Base-by-base conservation (phyloP, 2,329 filamentous ascomycete genomes). In the Nemania diffusa region DNA sequence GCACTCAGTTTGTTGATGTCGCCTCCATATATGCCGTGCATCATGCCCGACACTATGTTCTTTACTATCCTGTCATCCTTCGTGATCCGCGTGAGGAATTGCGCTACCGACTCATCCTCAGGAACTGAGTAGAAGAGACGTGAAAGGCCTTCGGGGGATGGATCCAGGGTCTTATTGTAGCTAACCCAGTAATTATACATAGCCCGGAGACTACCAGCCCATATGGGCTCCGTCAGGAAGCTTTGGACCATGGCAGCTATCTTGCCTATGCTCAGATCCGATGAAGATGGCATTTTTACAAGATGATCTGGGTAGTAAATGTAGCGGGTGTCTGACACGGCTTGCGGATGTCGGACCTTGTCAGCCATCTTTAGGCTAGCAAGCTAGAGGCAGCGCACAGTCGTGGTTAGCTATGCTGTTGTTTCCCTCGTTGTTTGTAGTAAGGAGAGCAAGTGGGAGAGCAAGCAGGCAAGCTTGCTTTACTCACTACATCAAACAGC, bases 21-120 rank as follows among this genome's bases (percentile, higher is more conserved):
- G 5, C 96, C 96, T 24, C 94, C 96, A 78, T 97, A 97, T 65
- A 98, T 93, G 48, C 96, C 96, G 79, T 98, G 96, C 60, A 93
- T 75, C 75, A 89, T 81, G 58, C 90, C 93, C 5, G 93, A 97
- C 6, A 89, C 80, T 20, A 97, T 61, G 73, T 97, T 94, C 72
- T 96, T 85, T 15, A 88, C 88, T 6, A 92, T 70, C 37, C 82
- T 78, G 24, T 84, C 81, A 50, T 84, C 83, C 4, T 79, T 79
- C 17, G 90, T 77, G 7, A 88, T 79, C 32, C 88, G 81, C 1
- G 81, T 79, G 7, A 93, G 77, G 75, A 91, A 95, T 0, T 86
- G 84, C 32, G 87, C 90, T n/a, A 96, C 81, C 1, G 91, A 92
- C 77, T 94, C 89, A 74, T 96, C 92, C 22, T 81, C 72, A 1